These are phyloP conservation scores for Neonectria hederae DNA, from an alignment of 2,329 filamentous ascomycete genomes.

Conservation along the genomic window DNA sequence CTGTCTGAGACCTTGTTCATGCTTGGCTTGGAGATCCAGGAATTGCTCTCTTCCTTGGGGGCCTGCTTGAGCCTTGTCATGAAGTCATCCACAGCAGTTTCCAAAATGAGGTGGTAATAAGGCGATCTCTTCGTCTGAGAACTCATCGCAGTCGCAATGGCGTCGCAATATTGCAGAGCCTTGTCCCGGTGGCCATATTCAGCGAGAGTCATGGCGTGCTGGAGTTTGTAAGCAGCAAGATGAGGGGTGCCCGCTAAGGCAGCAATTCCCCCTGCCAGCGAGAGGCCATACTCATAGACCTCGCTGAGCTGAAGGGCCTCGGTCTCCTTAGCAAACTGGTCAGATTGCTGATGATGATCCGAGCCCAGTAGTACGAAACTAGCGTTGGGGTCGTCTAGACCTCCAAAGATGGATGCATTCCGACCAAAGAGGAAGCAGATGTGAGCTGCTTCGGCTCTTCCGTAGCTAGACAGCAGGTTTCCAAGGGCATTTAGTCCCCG, in stretches of 20 bases:
- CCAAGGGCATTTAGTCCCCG: conserved; percentile 83
- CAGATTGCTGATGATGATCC: conserved; percentile 77
- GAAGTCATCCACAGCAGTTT: conserved; percentile 83
- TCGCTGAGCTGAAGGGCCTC: conserved; percentile 95
- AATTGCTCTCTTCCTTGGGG: conserved; percentile 80
- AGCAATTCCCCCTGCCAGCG: conserved; percentile 68
- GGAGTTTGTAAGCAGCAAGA: conserved; percentile 88
- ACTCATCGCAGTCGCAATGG: conserved; percentile 78
- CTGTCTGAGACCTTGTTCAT: conserved; percentile 95
- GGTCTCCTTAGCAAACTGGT: conserved; percentile 80
- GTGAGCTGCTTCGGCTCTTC: conserved; percentile 89
- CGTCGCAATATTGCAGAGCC: conserved; percentile 91
- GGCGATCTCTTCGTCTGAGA: conserved; percentile 84
- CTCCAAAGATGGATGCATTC: conserved; percentile 75
- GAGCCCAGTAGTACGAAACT: conserved; percentile 87
- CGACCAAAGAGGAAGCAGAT: conserved; percentile 92
- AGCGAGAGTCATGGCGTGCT: conserved; percentile 84
- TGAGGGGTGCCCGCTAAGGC: conserved; percentile 75
- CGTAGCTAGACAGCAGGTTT: conserved; percentile 83
- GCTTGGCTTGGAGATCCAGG: conserved; percentile 94
- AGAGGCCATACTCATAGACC: conserved; percentile 89
- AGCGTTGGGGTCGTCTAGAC: conserved; percentile 80
- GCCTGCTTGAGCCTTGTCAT: conserved; percentile 84
- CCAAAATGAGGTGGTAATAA: conserved; percentile 83
- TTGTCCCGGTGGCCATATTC: conserved; percentile 85